These are phyloP conservation scores for Aphanomyces euteiches DNA, from an alignment of 352 stramenopile species.

Conservation along the genomic window DNA sequence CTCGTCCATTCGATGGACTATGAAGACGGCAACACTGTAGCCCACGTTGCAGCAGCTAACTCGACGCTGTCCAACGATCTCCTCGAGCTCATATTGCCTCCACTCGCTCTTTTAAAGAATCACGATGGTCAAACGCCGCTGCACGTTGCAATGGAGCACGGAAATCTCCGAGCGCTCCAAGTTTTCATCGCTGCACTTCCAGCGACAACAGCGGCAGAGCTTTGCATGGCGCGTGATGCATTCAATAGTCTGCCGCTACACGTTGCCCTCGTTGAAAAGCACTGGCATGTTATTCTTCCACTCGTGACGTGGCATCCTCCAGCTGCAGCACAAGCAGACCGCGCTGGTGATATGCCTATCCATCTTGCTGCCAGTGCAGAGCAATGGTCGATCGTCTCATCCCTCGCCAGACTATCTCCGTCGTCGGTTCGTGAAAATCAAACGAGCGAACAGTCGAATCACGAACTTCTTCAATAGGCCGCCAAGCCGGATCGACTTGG, in stretches of 20 bases:
- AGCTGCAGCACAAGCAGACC: neutral
- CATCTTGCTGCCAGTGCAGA: slow-evolving; percentile 13
- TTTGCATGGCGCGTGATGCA: neutral
- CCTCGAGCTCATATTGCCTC: neutral
- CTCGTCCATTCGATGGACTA: neutral
- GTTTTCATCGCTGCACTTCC: neutral
- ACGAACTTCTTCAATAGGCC: slow-evolving; percentile 18
- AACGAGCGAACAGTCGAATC: neutral
- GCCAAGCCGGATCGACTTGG: slow-evolving; percentile 7
- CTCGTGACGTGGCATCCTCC: slow-evolving; percentile 9
- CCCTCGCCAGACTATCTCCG: neutral
- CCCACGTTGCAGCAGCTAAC: neutral
- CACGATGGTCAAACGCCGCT: slow-evolving; percentile 14
- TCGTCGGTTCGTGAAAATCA: neutral
- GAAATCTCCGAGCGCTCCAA: neutral
- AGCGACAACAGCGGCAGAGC: neutral
- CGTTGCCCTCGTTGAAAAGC: slow-evolving; percentile 6
- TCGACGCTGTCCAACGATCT: neutral
- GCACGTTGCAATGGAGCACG: neutral
- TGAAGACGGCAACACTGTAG: slow-evolving; percentile 25
- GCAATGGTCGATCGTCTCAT: slow-evolving; percentile 12
- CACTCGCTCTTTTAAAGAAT: neutral
- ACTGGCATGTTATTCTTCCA: neutral
- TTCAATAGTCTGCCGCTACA: slow-evolving; percentile 11
- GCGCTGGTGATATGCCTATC: slow-evolving; percentile 10